Evolutionary conservation across 2,329 filamentous ascomycete genomes (phyloP), one percentile per base, ranked within the genome.

Genomic region (Calonectria fujianensis): DNA sequence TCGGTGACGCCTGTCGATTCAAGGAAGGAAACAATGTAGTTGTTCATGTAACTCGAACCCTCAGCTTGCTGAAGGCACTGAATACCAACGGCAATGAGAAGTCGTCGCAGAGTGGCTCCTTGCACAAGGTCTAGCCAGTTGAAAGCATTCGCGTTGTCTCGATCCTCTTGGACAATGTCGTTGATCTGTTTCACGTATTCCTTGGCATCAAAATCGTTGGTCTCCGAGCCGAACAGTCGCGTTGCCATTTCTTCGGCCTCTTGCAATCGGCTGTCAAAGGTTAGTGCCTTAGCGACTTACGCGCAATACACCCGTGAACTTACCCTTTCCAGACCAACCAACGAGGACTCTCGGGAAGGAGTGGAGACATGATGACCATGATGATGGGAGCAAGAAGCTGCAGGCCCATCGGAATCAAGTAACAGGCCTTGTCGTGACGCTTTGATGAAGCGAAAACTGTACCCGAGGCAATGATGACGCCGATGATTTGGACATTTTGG

Each of bases 21-120:
- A 6, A 63, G 57, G 8, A 63, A 63, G 5, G 57, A 63, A 13
- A 63, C 57, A 27, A 63, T 63, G 57, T 63, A 63, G 37, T 63
- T 63, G 57, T 39, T 63, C 57, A 63, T 63, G 24, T 63, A 63
- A 41, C 57, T 63, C 7, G 57, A 63, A 11, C 57, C 57, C 24
- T 63, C 32, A 20, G 57, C 57, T 13, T 63, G 57, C 35, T 63
- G 57, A 29, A 63, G 57, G 8, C 57, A 63, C 37, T 63, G 57
- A 18, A 63, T 63, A 1, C 57, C 57, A 41, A 63, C 57, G 13
- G 35, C 57, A 18, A 63, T 63, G 2, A 63, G 57, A 37, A 63
- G 57, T 16, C 57, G 57, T 7, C 57, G 57, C 5, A 63, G 35
- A 41, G 57, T 63, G 9, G 57, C 57, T 11, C 57, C 57, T 29